phyloP scores from a whole-genome alignment of 179 eudicot species.

The Gypsophila paniculata region DNA sequence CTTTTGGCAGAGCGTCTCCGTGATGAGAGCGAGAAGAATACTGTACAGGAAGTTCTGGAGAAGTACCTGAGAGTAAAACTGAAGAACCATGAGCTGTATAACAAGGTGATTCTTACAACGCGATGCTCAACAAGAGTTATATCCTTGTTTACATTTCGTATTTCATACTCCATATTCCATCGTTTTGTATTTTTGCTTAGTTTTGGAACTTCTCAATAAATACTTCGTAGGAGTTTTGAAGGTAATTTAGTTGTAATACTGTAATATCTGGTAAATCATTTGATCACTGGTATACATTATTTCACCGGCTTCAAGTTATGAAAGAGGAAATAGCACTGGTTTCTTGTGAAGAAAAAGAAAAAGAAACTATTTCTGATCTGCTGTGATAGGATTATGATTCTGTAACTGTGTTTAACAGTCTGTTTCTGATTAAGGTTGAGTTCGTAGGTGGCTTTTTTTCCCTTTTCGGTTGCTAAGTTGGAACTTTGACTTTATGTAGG shows the following conservation, averaged over 20 bases:
- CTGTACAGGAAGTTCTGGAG: constrained; percentile 74
- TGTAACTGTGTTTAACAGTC: too few species aligned
- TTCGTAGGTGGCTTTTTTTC: not conserved
- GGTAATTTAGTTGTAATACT: not conserved
- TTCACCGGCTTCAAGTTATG: not conserved
- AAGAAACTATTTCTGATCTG: too few species aligned
- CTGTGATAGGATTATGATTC: not conserved
- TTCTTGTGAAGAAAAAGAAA: not conserved
- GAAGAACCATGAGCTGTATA: constrained; percentile 47
- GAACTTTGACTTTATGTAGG: constrained; percentile 26
- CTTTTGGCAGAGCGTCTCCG: constrained; percentile 92
- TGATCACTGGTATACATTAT: not conserved
- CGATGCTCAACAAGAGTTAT: not conserved
- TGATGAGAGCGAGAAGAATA: constrained; percentile 66
- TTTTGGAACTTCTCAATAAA: not conserved
- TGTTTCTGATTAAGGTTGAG: not conserved
- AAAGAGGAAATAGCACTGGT: not conserved
- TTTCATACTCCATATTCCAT: not conserved
- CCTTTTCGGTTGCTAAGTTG: constrained; percentile 1
- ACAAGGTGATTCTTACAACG: constrained; percentile 43
- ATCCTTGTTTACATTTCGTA: not conserved
- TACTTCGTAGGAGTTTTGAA: not conserved
- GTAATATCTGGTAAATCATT: not conserved
- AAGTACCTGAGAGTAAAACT: constrained; percentile 54
- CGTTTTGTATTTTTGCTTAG: not conserved